A percentile compares a stretch with the other conserved stretches of the same genome.
Evolutionary conservation across 139 green algal genomes (phyloP).

Genomic region (Chlamydomonas sp.): DNA sequence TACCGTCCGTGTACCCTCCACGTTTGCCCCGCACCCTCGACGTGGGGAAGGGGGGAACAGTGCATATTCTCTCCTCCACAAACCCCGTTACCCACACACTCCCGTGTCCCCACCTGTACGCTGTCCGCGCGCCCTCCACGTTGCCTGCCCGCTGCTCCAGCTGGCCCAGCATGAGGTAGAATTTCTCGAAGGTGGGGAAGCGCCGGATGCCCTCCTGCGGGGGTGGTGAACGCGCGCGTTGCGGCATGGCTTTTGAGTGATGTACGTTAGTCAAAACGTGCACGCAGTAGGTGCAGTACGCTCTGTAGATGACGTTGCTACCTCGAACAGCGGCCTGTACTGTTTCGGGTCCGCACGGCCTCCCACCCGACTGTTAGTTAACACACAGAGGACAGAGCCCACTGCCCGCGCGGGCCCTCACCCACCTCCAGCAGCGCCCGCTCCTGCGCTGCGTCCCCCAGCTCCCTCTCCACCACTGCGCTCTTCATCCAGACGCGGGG

Average conservation of each 20-base stretch:
- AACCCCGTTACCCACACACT: background rate
- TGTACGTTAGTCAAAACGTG: no score
- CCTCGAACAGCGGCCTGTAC: no score
- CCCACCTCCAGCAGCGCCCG: conserved; percentile 68
- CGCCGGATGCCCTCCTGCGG: conserved; percentile 66
- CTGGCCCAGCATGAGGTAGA: conserved; percentile 96
- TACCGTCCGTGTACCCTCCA: background rate
- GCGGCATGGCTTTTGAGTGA: no score
- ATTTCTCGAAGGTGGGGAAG: conserved; percentile 90
- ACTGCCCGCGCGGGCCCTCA: background rate
- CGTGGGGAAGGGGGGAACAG: background rate
- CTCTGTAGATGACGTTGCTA: no score
- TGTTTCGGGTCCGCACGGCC: no score
- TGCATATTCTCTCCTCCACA: background rate
- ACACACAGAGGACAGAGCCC: no score
- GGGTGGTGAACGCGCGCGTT: background rate
- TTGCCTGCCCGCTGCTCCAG: conserved; percentile 81
- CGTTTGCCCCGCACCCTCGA: no score
- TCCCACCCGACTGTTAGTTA: no score
- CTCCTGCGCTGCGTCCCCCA: conserved; percentile 74
- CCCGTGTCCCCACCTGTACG: conserved; percentile 49
- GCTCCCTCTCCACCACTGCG: conserved; percentile 93
- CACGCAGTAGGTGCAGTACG: no score
- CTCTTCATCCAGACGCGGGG: conserved; percentile 98
- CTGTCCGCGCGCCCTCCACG: conserved; percentile 61